Evolutionary conservation across 768 basidiomycete genomes (phyloP), one percentile per base, ranked within the genome.

Genomic region (Russula lepida): DNA sequence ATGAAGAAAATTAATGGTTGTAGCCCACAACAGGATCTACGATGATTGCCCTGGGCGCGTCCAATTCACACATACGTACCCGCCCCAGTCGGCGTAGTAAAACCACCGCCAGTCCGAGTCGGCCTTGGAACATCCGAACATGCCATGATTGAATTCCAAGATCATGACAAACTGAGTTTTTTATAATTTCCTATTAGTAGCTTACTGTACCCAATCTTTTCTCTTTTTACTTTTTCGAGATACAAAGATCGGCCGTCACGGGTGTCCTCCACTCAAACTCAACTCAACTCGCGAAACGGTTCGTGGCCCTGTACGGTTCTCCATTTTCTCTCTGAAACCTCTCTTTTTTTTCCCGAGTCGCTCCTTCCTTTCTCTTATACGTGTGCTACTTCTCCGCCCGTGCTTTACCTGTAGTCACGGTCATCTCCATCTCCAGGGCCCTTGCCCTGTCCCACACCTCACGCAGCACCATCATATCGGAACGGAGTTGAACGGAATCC

Each of bases 261-360:
- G n/a, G n/a, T n/a, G n/a, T n/a, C n/a, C n/a, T 32, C 32, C 32
- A 32, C 7, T 11, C 12, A 8, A 32, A 32, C 35, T 35, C 35
- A 35, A 28, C 37, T 13, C 27, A 6, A 35, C 19, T 44, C 43
- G 25, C 50, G 32, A 56, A 61, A 61, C 54, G 60, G 60, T 61
- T 61, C 60, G 60, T 51, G 25, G 32, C 33, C 41, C 49, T 56
- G 60, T 56, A 35, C 60, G 60, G 54, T 44, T 56, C 43, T 27
- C 49, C 41, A 6, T 33, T 30, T 13, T 37, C 33, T 52, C 17
- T 32, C 30, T n/a, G 8, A 19, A 8, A 9, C 12, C n/a, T 37
- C 27, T 9, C 11, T 19, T 11, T 39, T 27, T 21, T 13, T 15
- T 53, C 37, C 30, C 32, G 28, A 28, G 41, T 41, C 35, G 43